Conservation (phyloP, 768 basidiomycete genomes). For the Scleroderma bovista region DNA sequence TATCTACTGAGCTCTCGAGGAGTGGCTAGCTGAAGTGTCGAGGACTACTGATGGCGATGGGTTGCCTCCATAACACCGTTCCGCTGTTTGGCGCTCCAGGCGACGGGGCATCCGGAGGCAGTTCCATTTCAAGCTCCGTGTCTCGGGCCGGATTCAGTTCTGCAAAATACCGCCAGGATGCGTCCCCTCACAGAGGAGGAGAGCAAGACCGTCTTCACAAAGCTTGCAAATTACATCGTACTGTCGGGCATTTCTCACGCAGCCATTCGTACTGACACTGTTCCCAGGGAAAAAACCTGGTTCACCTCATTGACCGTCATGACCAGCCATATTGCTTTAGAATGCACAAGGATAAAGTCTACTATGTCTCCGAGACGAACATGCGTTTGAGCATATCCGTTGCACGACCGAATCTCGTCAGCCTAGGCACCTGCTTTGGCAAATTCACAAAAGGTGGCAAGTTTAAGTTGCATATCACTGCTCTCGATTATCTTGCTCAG, state of each 20-base stretch:
- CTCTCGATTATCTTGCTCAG: constrained; percentile 88
- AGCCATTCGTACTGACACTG: not conserved
- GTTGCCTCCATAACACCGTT: not conserved
- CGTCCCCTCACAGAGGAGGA: constrained; percentile 96
- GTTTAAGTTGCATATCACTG: constrained; percentile 94
- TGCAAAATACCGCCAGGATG: constrained; percentile 42
- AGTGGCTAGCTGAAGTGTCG: not conserved
- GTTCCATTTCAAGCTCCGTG: not conserved
- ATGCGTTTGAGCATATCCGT: constrained; percentile 92
- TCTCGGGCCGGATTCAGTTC: too few species aligned
- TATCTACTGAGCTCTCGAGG: not conserved
- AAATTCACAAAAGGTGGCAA: constrained; percentile 97
- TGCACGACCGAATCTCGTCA: constrained; percentile 87
- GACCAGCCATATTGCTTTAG: constrained; percentile 97
- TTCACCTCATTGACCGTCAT: constrained; percentile 89
- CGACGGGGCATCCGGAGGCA: not conserved
- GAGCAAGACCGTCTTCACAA: constrained; percentile 92
- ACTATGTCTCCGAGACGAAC: constrained; percentile 91
- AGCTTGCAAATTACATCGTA: constrained; percentile 96
- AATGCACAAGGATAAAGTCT: constrained; percentile 90
- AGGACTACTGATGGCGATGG: not conserved
- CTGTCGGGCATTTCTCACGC: constrained; percentile 20
- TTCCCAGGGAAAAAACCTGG: constrained; percentile 85
- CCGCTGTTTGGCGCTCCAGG: not conserved
- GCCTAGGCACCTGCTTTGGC: constrained; percentile 93